phyloP scores from a whole-genome alignment of 1,284 basidiomycete genomes.

The Melampsora larici-populina region DNA sequence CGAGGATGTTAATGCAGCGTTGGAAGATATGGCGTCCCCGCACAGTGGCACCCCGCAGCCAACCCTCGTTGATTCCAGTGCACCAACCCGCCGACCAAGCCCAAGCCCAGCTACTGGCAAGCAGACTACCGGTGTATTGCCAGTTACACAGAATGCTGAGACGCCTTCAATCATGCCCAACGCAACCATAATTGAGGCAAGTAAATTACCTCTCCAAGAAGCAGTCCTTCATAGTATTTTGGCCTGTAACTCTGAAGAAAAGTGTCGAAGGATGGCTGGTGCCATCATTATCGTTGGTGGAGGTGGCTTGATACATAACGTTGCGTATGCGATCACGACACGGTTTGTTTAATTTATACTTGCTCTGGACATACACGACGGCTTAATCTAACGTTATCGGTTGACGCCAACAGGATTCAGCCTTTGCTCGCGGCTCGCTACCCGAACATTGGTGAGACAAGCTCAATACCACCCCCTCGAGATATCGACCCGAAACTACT shows the following conservation, averaged over 20 bases:
- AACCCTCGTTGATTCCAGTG: slow-evolving; percentile 25
- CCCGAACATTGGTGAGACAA: slow-evolving; percentile 23
- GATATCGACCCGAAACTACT: slow-evolving; percentile 85
- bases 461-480: slow-evolving; percentile 79
- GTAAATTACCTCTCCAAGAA: slow-evolving; percentile 85
- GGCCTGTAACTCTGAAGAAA: slow-evolving; percentile 78
- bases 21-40: slow-evolving; percentile 20
- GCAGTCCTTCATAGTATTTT: slow-evolving; percentile 89
- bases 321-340: slow-evolving; percentile 53
- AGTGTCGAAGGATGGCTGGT: slow-evolving; percentile 81
- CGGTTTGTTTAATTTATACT: slow-evolving; percentile 49
- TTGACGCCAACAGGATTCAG: slow-evolving; percentile 21
- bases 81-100: slow-evolving; percentile 35
- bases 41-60: slow-evolving; percentile 21
- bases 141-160: slow-evolving; percentile 44
- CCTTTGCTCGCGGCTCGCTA: slow-evolving; percentile 22
- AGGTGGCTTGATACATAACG: slow-evolving; percentile 61
- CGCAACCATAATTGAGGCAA: slow-evolving; percentile 77
- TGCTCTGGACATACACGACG: not conserved
- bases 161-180: slow-evolving; percentile 54
- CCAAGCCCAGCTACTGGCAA: slow-evolving; percentile 14
- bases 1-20: slow-evolving; percentile 12
- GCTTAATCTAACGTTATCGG: not conserved
- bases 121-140: not conserved
- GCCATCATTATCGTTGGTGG: slow-evolving; percentile 83